These are phyloP conservation scores for Aegilops sharonensis DNA, from an alignment of 176 grass and related monocot species.

Conservation along the genomic window DNA sequence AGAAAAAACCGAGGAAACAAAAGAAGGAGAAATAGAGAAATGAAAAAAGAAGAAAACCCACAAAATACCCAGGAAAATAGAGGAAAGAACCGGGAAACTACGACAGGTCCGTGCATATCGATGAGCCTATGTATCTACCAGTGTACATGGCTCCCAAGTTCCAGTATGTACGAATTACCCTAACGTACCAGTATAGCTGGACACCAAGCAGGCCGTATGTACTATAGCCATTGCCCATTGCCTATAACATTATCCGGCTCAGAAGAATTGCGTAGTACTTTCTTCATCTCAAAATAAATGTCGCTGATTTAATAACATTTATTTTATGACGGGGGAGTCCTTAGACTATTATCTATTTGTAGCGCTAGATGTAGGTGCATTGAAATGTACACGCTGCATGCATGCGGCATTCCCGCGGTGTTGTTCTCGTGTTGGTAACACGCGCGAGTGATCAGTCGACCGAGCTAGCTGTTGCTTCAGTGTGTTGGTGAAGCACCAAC, in stretches of 20 bases:
- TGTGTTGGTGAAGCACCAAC: slow-evolving; percentile 28
- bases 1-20: too few species aligned
- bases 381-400: not conserved
- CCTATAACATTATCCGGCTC: too few species aligned
- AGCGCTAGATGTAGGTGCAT: not conserved
- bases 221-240: not conserved
- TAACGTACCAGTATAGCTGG: not conserved
- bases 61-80: too few species aligned
- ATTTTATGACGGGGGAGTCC: too few species aligned
- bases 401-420: not conserved
- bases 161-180: not conserved
- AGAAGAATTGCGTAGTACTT: too few species aligned
- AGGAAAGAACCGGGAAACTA: too few species aligned
- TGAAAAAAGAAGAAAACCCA: too few species aligned
- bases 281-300: too few species aligned
- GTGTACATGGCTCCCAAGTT: not conserved
- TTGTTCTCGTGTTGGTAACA: slow-evolving; percentile 30
- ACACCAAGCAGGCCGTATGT: not conserved
- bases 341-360: not conserved
- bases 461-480: slow-evolving; percentile 11
- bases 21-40: too few species aligned
- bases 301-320: too few species aligned
- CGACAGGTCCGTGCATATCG: not conserved
- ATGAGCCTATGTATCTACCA: not conserved
- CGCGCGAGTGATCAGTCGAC: not conserved